Conservation (phyloP, 371 early-diverging fungal genomes). For the Mucor sp. region DNA sequence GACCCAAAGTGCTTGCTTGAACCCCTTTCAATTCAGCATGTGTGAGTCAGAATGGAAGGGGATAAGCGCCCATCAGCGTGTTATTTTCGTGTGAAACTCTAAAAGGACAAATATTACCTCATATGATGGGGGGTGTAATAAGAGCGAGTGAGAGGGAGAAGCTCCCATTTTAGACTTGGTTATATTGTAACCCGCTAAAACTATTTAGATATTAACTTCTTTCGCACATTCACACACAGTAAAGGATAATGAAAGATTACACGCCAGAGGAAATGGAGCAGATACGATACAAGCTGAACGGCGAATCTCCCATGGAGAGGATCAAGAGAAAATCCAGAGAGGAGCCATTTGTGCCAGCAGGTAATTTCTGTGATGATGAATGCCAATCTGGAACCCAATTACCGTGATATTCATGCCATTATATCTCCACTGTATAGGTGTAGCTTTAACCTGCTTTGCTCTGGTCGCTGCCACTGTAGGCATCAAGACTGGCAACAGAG, state of each 20-base stretch:
- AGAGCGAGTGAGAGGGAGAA: not conserved
- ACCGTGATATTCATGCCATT: not conserved
- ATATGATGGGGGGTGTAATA: slow-evolving; percentile 1
- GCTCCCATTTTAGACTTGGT: not conserved
- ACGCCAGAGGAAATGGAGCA: slow-evolving; percentile 39
- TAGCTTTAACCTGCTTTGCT: slow-evolving; percentile 56
- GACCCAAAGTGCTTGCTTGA: not conserved
- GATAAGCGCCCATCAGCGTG: not conserved
- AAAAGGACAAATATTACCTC: slow-evolving; percentile 14
- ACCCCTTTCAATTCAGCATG: not conserved
- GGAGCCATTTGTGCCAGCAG: slow-evolving; percentile 55
- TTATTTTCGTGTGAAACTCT: slow-evolving; percentile 4
- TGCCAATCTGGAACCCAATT: not conserved
- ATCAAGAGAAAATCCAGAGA: slow-evolving; percentile 49
- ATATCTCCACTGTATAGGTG: slow-evolving; percentile 36
- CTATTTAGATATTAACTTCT: not conserved
- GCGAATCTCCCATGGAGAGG: slow-evolving; percentile 40
- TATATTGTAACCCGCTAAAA: not conserved
- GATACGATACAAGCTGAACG: slow-evolving; percentile 42
- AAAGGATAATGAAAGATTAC: slow-evolving; percentile 22
- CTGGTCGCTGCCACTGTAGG: slow-evolving; percentile 53
- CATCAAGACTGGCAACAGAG: slow-evolving; percentile 45
- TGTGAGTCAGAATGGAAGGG: slow-evolving; percentile 1
- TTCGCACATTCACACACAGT: slow-evolving; percentile 1
- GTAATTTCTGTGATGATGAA: slow-evolving; percentile 10